Conservation (phyloP, 495 filamentous ascomycete genomes). For the Cenococcum geophilum region DNA sequence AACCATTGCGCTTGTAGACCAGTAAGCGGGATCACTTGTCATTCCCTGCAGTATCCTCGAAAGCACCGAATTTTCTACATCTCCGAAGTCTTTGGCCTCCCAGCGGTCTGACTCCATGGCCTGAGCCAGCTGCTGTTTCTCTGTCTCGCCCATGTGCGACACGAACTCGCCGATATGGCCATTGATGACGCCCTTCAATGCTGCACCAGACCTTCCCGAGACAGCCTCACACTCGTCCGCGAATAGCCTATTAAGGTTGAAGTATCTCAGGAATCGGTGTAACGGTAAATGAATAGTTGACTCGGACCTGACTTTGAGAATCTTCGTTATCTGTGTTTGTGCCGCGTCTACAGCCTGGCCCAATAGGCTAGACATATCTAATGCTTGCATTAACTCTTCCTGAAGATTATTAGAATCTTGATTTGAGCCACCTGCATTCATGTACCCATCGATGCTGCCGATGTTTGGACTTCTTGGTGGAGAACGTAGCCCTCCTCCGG, state of each 20-base stretch:
- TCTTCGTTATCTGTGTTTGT: slow-evolving; percentile 84
- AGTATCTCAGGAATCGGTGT: slow-evolving; percentile 81
- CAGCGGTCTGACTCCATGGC: slow-evolving; percentile 86
- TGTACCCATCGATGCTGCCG: slow-evolving; percentile 26
- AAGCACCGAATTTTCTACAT: slow-evolving; percentile 57
- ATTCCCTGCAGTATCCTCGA: slow-evolving; percentile 67
- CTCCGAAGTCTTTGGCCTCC: slow-evolving; percentile 80
- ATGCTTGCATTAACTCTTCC: slow-evolving; percentile 73
- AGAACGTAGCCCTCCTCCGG: slow-evolving; percentile 23
- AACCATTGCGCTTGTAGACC: slow-evolving; percentile 64
- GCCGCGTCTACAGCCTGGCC: slow-evolving; percentile 90
- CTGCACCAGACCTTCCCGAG: slow-evolving; percentile 76
- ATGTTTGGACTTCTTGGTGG: slow-evolving; percentile 28
- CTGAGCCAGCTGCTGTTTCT: slow-evolving; percentile 73
- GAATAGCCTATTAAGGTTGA: slow-evolving; percentile 87
- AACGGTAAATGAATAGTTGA: slow-evolving; percentile 68
- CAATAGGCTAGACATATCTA: slow-evolving; percentile 91
- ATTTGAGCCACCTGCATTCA: neutral
- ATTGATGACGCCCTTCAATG: slow-evolving; percentile 82
- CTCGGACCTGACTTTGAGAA: slow-evolving; percentile 86
- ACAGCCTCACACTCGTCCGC: slow-evolving; percentile 96
- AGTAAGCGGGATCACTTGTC: slow-evolving; percentile 69
- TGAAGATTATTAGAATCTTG: slow-evolving; percentile 42
- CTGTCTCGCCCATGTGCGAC: slow-evolving; percentile 61
- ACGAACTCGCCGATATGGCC: slow-evolving; percentile 90